Evolutionary conservation across 768 basidiomycete species (phyloP).

Genomic region (Lentinula lateritia): DNA sequence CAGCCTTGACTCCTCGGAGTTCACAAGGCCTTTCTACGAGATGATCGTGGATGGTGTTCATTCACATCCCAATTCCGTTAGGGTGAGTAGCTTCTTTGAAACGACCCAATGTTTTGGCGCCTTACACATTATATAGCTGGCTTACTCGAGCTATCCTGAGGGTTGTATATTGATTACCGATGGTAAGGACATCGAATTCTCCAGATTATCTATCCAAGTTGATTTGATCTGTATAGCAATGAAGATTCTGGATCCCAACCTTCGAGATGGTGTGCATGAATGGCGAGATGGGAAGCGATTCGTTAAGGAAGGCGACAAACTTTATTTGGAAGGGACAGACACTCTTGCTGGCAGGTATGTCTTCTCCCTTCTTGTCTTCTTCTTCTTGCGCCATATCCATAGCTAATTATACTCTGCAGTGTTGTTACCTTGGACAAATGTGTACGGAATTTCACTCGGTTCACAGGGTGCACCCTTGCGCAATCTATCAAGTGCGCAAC

Average conservation of each 20-base stretch:
- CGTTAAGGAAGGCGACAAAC: slow-evolving; percentile 73
- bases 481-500: slow-evolving; percentile 86
- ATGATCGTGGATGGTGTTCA: slow-evolving; percentile 91
- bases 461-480: slow-evolving; percentile 78
- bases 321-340: slow-evolving; percentile 79
- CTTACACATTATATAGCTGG: slow-evolving; percentile 41
- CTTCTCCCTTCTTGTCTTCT: not conserved
- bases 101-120: not conserved
- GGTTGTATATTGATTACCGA: slow-evolving; percentile 89
- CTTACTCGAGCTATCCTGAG: slow-evolving; percentile 77
- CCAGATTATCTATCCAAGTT: not conserved
- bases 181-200: slow-evolving; percentile 39
- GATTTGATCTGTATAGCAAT: slow-evolving; percentile 37
- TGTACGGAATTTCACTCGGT: slow-evolving; percentile 78
- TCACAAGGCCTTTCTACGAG: slow-evolving; percentile 75
- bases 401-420: slow-evolving; percentile 27
- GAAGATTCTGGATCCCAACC: slow-evolving; percentile 80
- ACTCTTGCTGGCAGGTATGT: slow-evolving; percentile 84
- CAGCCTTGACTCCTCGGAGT: slow-evolving; percentile 39
- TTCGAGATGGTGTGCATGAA: slow-evolving; percentile 78
- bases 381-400: not conserved
- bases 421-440: slow-evolving; percentile 82
- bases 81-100: slow-evolving; percentile 40
- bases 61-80: slow-evolving; percentile 84
- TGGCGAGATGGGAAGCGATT: slow-evolving; percentile 84